Base-by-base conservation (phyloP, 768 basidiomycete genomes). In the Lactarius pseudohatsudake region DNA sequence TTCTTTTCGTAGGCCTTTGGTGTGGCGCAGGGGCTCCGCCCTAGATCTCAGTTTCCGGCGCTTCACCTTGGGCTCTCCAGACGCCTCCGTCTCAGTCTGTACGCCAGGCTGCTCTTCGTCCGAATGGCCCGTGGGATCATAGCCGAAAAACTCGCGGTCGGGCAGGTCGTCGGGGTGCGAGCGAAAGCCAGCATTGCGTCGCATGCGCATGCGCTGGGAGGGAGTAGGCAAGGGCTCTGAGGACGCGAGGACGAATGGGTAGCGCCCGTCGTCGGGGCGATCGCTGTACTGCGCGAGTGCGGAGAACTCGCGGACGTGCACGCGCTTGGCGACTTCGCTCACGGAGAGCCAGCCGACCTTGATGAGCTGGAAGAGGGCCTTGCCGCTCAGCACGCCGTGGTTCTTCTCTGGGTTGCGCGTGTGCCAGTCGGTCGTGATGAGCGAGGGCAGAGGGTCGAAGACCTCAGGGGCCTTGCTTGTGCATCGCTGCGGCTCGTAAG, bases 351-450 rank as follows among this genome's bases (percentile, higher is more conserved):
- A 75, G 18, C 72, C 72, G 40, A 69, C 38, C 40, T 73, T 72
- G 43, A 76, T 66, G 18, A 77, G 71, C 15, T 71, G 68, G 47
- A 71, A 71, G 40, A 76, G 71, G 16, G 62, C 30, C 67, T 72
- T 72, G 18, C 71, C 71, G 13, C 67, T 60, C 18, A 72, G 64
- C 6, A 60, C 50, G 40, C 65, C 70, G 34, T 30, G 41, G 18
- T 57, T 54, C 53, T 59, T 57, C 20, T 43, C 26, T 1, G 64
- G 43, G 6, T 70, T 64, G n/a, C 74, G 75, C 56, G 76, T 68
- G 67, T 74, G 72, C 67, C 69, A 68, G 69, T 76, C 75, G 64
- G 75, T 71, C 28, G 64, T 59, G 54, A 72, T 57, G 38, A 77
- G 73, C 3, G 71, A 59, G 2, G 70, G 64, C 13, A 71, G 28